These are phyloP conservation scores for Candida anutae DNA, from an alignment of 1,139 yeast species.

Conservation along the genomic window DNA sequence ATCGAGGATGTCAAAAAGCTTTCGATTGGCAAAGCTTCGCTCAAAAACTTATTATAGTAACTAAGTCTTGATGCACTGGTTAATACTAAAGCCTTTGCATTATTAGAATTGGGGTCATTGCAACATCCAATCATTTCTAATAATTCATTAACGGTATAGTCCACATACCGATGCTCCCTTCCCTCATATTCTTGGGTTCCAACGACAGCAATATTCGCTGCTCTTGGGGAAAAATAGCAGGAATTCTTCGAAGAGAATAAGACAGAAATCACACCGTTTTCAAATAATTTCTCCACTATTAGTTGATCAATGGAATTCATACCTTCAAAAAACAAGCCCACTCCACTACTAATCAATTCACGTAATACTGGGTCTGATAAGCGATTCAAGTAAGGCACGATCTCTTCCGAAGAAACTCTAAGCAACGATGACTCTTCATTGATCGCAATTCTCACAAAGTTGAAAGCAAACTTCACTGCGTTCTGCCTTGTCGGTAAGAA, in stretches of 20 bases:
- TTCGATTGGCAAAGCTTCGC: constrained; percentile 77
- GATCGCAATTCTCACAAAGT: constrained; percentile 28
- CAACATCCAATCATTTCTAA: constrained; percentile 72
- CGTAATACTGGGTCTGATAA: constrained; percentile 42
- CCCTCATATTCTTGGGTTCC: constrained; percentile 75
- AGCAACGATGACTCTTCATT: constrained; percentile 19
- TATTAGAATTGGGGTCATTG: constrained; percentile 14
- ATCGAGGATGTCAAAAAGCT: constrained; percentile 55
- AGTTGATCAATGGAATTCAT: constrained; percentile 50
- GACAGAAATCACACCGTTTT: constrained; percentile 41
- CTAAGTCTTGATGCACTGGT: constrained; percentile 50
- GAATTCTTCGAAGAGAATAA: constrained; percentile 55
- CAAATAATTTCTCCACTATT: constrained; percentile 48
- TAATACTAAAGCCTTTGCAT: constrained; percentile 41
- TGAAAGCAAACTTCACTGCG: constrained; percentile 45
- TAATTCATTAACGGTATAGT: constrained; percentile 59
- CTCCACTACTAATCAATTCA: constrained; percentile 48
- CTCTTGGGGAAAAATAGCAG: constrained; percentile 42
- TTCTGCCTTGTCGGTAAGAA: constrained; percentile 53
- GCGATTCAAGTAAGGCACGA: constrained; percentile 35
- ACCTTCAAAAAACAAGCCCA: constrained; percentile 55
- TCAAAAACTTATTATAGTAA: constrained; percentile 65
- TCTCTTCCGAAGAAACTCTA: constrained; percentile 23
- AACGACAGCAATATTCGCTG: constrained; percentile 50
- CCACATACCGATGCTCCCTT: constrained; percentile 59